These are phyloP conservation scores for Salvia sclarea DNA, from an alignment of 305 asterid genomes.

Conservation along the genomic window DNA sequence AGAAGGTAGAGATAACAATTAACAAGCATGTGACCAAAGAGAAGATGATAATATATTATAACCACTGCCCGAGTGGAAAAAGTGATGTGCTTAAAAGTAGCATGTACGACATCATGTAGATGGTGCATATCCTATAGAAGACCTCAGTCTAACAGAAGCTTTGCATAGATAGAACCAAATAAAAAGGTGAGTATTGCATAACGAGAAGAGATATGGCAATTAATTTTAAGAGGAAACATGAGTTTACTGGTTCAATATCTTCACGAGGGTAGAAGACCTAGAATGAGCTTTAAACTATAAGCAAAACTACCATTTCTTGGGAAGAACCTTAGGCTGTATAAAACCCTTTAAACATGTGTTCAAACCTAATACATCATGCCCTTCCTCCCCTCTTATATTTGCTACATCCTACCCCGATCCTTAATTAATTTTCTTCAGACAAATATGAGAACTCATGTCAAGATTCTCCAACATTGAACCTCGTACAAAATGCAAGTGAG, in stretches of 20 bases:
- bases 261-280: neutral
- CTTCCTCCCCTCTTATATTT: neutral
- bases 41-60: neutral
- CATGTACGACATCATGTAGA: neutral
- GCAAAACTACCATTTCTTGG: neutral
- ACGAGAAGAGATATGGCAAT: neutral
- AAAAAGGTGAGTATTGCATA: neutral
- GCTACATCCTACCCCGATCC: neutral
- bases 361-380: neutral
- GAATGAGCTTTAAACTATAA: neutral
- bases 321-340: neutral
- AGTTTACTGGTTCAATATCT: neutral
- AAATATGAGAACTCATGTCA: neutral
- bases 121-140: neutral
- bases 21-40: conserved; percentile 14
- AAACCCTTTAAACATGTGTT: neutral
- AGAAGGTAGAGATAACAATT: conserved; percentile 13
- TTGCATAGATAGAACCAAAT: conserved; percentile 1
- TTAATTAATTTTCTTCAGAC: neutral
- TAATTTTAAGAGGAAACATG: neutral
- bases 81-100: neutral
- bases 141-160: neutral
- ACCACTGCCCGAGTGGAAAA: conserved; percentile 2
- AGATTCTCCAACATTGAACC: neutral
- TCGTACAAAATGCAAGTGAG: too few species aligned